phyloP scores from a whole-genome alignment of 345 rosid genomes.

The Citrus reticulata region DNA sequence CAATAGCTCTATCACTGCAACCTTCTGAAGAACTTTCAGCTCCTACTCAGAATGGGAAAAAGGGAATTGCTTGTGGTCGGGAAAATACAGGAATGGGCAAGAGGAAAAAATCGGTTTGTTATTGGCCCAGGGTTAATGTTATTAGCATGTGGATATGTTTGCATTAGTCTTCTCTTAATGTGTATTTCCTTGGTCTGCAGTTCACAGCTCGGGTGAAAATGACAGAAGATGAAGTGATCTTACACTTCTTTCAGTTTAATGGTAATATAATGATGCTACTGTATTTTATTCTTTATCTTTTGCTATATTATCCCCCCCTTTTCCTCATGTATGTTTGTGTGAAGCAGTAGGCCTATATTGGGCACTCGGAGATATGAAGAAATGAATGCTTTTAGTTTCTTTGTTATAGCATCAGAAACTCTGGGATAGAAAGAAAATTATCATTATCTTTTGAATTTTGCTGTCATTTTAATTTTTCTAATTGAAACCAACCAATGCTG shows the following conservation, averaged over 20 bases:
- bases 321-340: background rate
- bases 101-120: conserved; percentile 52
- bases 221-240: conserved; percentile 74
- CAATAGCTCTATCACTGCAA: conserved; percentile 71
- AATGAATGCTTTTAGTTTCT: background rate
- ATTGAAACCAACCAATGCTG: background rate
- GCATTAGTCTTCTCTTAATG: background rate
- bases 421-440: background rate
- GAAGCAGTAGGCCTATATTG: background rate
- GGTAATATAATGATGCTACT: conserved; percentile 36
- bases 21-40: conserved; percentile 30
- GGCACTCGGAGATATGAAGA: background rate
- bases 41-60: conserved; percentile 22
- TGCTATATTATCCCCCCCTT: background rate
- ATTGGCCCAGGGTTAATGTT: background rate
- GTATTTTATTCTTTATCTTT: background rate
- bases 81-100: conserved; percentile 30
- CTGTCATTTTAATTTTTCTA: background rate
- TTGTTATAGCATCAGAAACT: background rate
- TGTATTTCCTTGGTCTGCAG: conserved; percentile 24
- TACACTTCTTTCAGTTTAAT: conserved; percentile 78
- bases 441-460: background rate
- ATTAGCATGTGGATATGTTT: background rate
- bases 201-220: conserved; percentile 61
- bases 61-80: conserved; percentile 16